Evolutionary conservation across 1,284 basidiomycete genomes (phyloP).

Genomic region (Pisolithus thermaeus): DNA sequence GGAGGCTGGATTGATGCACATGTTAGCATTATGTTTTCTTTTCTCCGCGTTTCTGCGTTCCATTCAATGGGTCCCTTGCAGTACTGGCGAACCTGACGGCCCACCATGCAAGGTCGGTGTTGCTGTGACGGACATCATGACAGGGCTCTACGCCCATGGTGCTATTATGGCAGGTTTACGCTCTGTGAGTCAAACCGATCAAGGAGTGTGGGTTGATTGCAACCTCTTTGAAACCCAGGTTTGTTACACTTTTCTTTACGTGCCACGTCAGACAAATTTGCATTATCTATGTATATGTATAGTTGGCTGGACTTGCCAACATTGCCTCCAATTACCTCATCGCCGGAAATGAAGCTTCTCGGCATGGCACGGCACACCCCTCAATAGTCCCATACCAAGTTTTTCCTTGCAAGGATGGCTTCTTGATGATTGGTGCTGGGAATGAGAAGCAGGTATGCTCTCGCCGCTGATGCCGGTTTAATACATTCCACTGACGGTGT

Average conservation of each 20-base stretch:
- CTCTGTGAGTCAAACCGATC: conserved; percentile 78
- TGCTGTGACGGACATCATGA: conserved; percentile 89
- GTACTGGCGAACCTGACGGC: conserved; percentile 86
- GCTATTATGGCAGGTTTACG: conserved; percentile 89
- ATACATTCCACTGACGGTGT: conserved; percentile 1
- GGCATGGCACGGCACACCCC: conserved; percentile 89
- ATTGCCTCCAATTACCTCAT: conserved; percentile 94
- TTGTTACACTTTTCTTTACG: conserved; percentile 16
- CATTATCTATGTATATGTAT: conserved; percentile 6
- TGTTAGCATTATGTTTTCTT: conserved; percentile 42
- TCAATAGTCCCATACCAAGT: conserved; percentile 91
- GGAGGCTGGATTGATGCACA: conserved; percentile 93
- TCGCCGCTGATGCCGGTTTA: conserved; percentile 1
- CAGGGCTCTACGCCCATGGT: conserved; percentile 90
- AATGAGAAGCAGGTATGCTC: conserved; percentile 76
- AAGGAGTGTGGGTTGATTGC: conserved; percentile 88
- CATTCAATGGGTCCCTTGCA: conserved; percentile 23
- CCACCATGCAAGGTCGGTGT: conserved; percentile 90
- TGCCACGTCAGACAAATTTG: not conserved
- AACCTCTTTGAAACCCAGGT: conserved; percentile 86
- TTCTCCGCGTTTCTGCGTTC: conserved; percentile 6
- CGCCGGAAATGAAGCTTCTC: conserved; percentile 76
- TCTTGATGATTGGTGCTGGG: conserved; percentile 90
- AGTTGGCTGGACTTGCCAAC: conserved; percentile 90
- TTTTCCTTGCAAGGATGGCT: conserved; percentile 85